Percentiles rank a stretch among this genome's conserved stretches.
Conservation (phyloP, 257 asterid genomes). For the Nemophila menziesii region DNA sequence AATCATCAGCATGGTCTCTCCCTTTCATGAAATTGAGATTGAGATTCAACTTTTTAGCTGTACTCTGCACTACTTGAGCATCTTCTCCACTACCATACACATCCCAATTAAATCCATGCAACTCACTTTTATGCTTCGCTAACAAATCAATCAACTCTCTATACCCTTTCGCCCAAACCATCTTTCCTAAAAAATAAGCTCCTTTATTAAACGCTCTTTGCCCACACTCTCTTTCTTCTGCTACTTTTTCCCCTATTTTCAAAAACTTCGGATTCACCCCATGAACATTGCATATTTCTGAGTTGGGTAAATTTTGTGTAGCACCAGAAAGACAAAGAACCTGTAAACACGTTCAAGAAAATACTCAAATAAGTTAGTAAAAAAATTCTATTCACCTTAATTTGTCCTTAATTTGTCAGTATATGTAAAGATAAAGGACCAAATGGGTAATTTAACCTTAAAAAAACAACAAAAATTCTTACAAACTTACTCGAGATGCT, state of each 20-base stretch:
- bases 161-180: slow-evolving; percentile 99
- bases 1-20: slow-evolving; percentile 95
- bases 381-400: too few species aligned
- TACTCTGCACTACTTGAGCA: slow-evolving; percentile 82
- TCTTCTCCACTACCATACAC: slow-evolving; percentile 96
- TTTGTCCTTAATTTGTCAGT: too few species aligned
- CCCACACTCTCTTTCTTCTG: slow-evolving; percentile 72
- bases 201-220: slow-evolving; percentile 76
- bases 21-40: slow-evolving; percentile 89
- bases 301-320: slow-evolving; percentile 84
- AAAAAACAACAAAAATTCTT: too few species aligned
- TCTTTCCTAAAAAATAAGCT: slow-evolving; percentile 94
- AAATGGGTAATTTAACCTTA: too few species aligned
- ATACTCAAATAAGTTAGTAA: too few species aligned
- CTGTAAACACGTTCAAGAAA: slow-evolving; percentile 26
- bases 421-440: too few species aligned
- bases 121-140: slow-evolving; percentile 60
- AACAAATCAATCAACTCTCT: slow-evolving; percentile 83
- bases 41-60: slow-evolving; percentile 67
- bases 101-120: slow-evolving; percentile 83
- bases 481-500: too few species aligned
- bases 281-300: slow-evolving; percentile 82
- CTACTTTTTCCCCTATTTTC: slow-evolving; percentile 77
- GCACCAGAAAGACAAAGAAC: slow-evolving; percentile 98
- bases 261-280: slow-evolving; percentile 93